Evolutionary conservation across 495 filamentous ascomycete species (phyloP), one percentile per base, ranked within the genome.

Genomic region (Lentithecium fluviatile): DNA sequence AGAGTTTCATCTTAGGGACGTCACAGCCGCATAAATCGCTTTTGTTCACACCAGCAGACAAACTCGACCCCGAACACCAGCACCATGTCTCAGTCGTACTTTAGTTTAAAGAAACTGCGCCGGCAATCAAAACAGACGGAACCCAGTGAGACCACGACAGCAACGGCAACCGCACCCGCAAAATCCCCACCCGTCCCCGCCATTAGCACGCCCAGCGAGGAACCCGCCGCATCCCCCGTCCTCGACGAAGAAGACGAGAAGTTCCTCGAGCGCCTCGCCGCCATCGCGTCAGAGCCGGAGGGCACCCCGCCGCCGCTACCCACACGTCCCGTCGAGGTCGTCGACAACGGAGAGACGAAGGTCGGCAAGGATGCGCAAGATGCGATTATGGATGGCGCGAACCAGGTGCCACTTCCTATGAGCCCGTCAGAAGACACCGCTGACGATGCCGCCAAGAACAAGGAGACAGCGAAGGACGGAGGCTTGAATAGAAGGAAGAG

Each of bases 211-310:
- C 45, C 56, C n/a, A 29, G 54, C 60, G 61, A 64, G 64, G 68
- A 62, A 56, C 29, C 65, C 55, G 46, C 58, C 52, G 19, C 65
- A 54, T 51, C 60, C 0, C 73, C 71, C 8, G 68, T 76, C 25
- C 62, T 76, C 36, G 72, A 71, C 21, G 69, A 71, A 20, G 73
- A 71, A 36, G 74, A 76, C 50, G 69, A 75, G 60, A 42, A 66
- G 56, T 74, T 75, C 56, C 71, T 76, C 51, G 38, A 71, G 24
- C 61, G 66, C 32, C 66, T 75, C 5, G 68, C 73, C 6, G 69
- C 70, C 17, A 38, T 61, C 36, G 48, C 54, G 2, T 17, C 29
- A 45, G 62, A 65, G 45, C 62, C 61, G 15, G 66, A 71, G 29
- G 62, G 66, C 24, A 53, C 70, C 11, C 48, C 69, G 2, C 60